Conservation (phyloP, 805 yeast genomes). For the Ogataea allantospora region DNA sequence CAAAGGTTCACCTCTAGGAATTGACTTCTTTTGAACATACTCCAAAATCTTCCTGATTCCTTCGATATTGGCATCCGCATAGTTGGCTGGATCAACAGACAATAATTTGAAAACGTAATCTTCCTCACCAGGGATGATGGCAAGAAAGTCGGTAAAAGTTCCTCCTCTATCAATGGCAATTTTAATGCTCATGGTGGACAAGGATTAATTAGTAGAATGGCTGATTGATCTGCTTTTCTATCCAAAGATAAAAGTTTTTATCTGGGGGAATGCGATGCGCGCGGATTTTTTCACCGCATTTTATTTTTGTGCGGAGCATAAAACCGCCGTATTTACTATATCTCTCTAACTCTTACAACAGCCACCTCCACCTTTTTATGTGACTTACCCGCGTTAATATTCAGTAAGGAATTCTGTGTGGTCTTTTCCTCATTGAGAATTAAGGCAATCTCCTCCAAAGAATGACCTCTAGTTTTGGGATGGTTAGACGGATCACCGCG, state of each 20-base stretch:
- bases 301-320: not conserved
- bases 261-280: constrained; percentile 4
- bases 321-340: no score
- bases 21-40: constrained; percentile 12
- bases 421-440: no score
- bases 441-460: no score
- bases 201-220: no score
- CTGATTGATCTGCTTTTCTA: no score
- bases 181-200: not conserved
- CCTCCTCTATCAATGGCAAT: constrained; percentile 36
- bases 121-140: constrained; percentile 3
- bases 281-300: constrained; percentile 1
- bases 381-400: no score
- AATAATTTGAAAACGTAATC: constrained; percentile 29
- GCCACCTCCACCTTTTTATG: no score
- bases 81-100: constrained; percentile 28
- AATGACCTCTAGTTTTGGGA: no score
- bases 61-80: constrained; percentile 28
- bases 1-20: constrained; percentile 20
- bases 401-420: no score
- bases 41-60: constrained; percentile 27
- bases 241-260: not conserved
- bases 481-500: no score
- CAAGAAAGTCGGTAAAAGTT: constrained; percentile 28
- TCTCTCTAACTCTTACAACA: no score